These are phyloP conservation scores for Colletotrichum orchidophilum DNA, from an alignment of 2,329 filamentous ascomycete genomes.

Conservation along the genomic window DNA sequence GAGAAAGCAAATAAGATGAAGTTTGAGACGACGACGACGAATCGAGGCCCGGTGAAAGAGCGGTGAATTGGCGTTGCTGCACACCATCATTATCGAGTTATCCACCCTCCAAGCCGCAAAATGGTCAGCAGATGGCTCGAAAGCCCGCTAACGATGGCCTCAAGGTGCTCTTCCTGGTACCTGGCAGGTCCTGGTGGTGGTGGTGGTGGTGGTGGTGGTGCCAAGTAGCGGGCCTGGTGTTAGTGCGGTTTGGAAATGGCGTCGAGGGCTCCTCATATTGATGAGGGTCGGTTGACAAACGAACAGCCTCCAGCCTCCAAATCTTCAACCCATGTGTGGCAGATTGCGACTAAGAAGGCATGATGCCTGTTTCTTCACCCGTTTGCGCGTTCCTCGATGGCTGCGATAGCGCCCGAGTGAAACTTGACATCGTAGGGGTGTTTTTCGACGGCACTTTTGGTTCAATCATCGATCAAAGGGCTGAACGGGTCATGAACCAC, in stretches of 20 bases:
- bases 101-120: conserved; percentile 13
- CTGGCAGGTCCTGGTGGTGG: conserved; percentile 3
- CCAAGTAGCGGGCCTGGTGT: not conserved
- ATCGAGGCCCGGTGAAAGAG: conserved; percentile 26
- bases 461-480: conserved; percentile 15
- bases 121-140: conserved; percentile 27
- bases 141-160: not conserved
- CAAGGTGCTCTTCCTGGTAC: conserved; percentile 2
- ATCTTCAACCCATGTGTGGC: not conserved
- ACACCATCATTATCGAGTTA: conserved; percentile 4
- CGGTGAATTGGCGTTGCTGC: conserved; percentile 27
- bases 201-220: not conserved
- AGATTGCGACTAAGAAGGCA: not conserved
- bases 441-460: not conserved
- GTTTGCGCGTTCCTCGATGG: not conserved
- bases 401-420: conserved; percentile 4
- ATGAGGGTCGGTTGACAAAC: not conserved
- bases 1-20: conserved; percentile 18
- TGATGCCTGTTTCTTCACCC: conserved; percentile 7
- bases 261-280: not conserved
- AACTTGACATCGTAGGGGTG: conserved; percentile 16
- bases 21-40: conserved; percentile 20
- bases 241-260: not conserved
- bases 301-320: not conserved
- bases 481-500: not conserved